Evolutionary conservation across 2,329 filamentous ascomycete species (phyloP).

Genomic region (Aspergillus glaucus): DNA sequence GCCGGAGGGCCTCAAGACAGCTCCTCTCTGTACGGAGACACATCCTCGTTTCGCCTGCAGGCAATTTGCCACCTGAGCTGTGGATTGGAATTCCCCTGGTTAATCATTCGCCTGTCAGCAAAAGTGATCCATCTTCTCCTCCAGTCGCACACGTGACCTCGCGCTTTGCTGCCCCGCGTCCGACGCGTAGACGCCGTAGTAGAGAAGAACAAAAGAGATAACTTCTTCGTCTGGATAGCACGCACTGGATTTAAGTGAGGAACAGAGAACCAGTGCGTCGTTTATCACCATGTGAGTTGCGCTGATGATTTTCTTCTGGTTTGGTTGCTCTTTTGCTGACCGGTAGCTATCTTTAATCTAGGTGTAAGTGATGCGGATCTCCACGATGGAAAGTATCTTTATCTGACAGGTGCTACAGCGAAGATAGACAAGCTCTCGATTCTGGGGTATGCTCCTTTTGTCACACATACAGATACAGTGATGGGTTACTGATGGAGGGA

Average conservation of each 20-base stretch:
- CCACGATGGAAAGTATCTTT: not conserved
- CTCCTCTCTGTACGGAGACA: not conserved
- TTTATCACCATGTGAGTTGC: not conserved
- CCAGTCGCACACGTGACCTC: not conserved
- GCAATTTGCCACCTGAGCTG: not conserved
- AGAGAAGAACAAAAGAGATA: not conserved
- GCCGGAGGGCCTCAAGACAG: not conserved
- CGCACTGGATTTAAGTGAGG: not conserved
- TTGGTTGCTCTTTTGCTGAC: not conserved
- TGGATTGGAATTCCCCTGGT: not conserved
- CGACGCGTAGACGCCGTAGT: not conserved
- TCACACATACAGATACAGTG: conserved; percentile 1
- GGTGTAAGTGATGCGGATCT: conserved; percentile 24
- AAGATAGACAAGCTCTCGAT: conserved; percentile 88
- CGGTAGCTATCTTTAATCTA: conserved; percentile 4
- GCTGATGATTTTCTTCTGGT: not conserved
- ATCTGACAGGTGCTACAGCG: conserved; percentile 42
- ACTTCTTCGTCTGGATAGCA: not conserved
- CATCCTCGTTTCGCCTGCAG: not conserved
- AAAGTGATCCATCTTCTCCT: not conserved
- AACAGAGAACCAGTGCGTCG: not conserved
- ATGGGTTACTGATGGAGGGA: conserved; percentile 3
- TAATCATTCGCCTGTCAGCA: not conserved
- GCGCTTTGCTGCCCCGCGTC: conserved; percentile 1
- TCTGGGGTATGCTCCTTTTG: conserved; percentile 50